A percentile compares a stretch with the other conserved stretches of the same genome.
These are phyloP conservation scores for Phaffia rhodozyma DNA, from an alignment of 1,284 basidiomycete species.

Conservation along the genomic window DNA sequence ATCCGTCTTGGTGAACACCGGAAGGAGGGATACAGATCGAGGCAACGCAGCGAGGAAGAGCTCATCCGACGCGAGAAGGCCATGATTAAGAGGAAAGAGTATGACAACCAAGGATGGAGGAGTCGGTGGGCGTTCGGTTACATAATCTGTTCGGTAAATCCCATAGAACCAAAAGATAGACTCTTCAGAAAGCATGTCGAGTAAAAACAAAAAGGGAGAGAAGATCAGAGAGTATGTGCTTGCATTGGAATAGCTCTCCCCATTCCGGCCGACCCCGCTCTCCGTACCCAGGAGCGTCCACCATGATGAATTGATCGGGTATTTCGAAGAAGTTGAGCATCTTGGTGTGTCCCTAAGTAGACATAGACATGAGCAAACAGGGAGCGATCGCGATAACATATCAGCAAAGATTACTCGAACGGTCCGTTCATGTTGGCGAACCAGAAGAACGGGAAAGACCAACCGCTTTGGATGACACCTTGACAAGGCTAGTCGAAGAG, in stretches of 20 bases:
- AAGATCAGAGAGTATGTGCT: neutral
- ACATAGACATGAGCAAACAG: neutral
- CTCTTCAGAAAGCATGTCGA: neutral
- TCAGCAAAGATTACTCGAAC: neutral
- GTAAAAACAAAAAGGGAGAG: neutral
- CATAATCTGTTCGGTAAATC: slow-evolving; percentile 1
- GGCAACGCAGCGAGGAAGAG: slow-evolving; percentile 16
- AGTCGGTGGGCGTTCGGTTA: slow-evolving; percentile 5
- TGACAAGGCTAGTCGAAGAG: slow-evolving; percentile 1
- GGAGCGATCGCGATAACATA: neutral
- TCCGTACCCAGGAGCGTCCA: slow-evolving; percentile 19
- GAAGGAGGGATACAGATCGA: slow-evolving; percentile 9
- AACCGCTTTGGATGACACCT: slow-evolving; percentile 7
- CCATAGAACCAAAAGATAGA: neutral
- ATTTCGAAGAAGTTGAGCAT: slow-evolving; percentile 19
- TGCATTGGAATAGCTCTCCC: slow-evolving; percentile 14
- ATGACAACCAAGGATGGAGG: slow-evolving; percentile 13
- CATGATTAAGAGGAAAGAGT: slow-evolving; percentile 8
- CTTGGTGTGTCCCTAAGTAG: slow-evolving; percentile 11
- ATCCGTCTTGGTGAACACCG: slow-evolving; percentile 16
- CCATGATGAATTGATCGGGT: slow-evolving; percentile 4
- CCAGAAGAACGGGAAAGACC: neutral
- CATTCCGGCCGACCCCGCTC: slow-evolving; percentile 14
- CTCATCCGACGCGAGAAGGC: slow-evolving; percentile 5
- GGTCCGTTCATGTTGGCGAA: neutral